phyloP scores from a whole-genome alignment of 2,329 filamentous ascomycete genomes.

The Pseudogymnoascus sp. region DNA sequence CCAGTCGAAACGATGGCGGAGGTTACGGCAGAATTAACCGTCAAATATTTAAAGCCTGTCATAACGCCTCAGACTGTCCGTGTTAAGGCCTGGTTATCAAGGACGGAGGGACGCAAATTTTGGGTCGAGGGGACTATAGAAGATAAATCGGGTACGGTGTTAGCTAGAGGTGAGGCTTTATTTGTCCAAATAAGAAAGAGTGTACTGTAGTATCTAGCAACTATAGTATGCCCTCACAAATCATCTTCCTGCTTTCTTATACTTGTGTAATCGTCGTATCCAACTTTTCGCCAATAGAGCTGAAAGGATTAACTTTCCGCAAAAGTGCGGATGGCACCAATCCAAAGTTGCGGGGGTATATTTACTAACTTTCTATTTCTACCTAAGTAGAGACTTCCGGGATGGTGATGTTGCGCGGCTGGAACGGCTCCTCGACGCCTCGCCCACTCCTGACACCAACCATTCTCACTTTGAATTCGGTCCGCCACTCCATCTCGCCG shows the following conservation, averaged over 20 bases:
- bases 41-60: constrained; percentile 11
- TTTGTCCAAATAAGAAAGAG: not conserved
- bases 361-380: too few species aligned
- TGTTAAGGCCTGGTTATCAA: constrained; percentile 7
- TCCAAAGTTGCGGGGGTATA: too few species aligned
- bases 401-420: not conserved
- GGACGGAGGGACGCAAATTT: constrained; percentile 9
- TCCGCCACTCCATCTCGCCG: not conserved
- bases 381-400: not conserved
- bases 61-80: constrained; percentile 11
- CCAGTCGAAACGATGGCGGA: not conserved
- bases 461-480: not conserved
- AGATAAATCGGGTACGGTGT: not conserved
- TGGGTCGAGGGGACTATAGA: constrained; percentile 5
- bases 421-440: not conserved
- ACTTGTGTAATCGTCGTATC: not conserved
- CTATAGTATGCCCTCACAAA: not conserved
- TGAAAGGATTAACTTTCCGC: too few species aligned
- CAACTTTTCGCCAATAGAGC: not conserved
- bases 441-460: not conserved
- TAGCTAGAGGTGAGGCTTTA: not conserved
- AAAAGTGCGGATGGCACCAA: too few species aligned
- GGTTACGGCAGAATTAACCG: constrained; percentile 12
- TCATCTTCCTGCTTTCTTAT: not conserved
- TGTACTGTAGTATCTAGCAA: not conserved